A percentile compares a stretch with the other conserved stretches of the same genome.
These are phyloP conservation scores for Penicillium sp. DNA, from an alignment of 2,329 filamentous ascomycete species.

Conservation along the genomic window DNA sequence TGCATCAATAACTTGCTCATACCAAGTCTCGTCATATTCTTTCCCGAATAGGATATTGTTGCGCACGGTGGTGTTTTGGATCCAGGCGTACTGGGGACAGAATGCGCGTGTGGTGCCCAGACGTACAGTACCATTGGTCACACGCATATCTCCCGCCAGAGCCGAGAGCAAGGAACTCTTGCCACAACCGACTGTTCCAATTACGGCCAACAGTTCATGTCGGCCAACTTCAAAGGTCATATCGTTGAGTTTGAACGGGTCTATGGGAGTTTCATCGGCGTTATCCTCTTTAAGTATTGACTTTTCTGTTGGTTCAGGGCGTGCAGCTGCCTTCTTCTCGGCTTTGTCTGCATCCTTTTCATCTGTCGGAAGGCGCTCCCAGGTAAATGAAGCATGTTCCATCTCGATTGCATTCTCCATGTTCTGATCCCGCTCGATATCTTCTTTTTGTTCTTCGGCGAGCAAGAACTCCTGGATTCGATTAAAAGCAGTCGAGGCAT, in stretches of 20 bases:
- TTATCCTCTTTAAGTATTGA: constrained; percentile 13
- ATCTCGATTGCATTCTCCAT: constrained; percentile 65
- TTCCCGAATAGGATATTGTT: constrained; percentile 93
- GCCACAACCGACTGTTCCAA: constrained; percentile 66
- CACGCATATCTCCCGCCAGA: constrained; percentile 84
- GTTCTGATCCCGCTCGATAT: constrained; percentile 58
- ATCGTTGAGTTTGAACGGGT: constrained; percentile 45
- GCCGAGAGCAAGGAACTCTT: constrained; percentile 89
- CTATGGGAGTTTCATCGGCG: constrained; percentile 17
- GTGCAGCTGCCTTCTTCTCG: constrained; percentile 49
- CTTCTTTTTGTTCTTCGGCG: constrained; percentile 79
- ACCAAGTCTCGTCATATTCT: constrained; percentile 72
- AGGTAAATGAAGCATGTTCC: constrained; percentile 63
- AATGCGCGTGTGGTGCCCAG: constrained; percentile 81
- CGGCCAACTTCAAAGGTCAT: constrained; percentile 38
- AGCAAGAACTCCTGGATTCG: constrained; percentile 86
- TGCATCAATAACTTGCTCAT: constrained; percentile 76
- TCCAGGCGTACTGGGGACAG: constrained; percentile 97
- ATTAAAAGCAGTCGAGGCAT: constrained; percentile 80
- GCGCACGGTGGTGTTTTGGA: constrained; percentile 83
- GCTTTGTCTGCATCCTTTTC: constrained; percentile 17
- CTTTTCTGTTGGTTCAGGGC: constrained; percentile 13
- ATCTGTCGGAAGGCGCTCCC: constrained; percentile 56
- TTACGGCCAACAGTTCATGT: constrained; percentile 62
- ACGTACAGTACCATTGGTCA: constrained; percentile 70